Conservation (phyloP, 2,329 filamentous ascomycete species). For the Diaporthe sp. region DNA sequence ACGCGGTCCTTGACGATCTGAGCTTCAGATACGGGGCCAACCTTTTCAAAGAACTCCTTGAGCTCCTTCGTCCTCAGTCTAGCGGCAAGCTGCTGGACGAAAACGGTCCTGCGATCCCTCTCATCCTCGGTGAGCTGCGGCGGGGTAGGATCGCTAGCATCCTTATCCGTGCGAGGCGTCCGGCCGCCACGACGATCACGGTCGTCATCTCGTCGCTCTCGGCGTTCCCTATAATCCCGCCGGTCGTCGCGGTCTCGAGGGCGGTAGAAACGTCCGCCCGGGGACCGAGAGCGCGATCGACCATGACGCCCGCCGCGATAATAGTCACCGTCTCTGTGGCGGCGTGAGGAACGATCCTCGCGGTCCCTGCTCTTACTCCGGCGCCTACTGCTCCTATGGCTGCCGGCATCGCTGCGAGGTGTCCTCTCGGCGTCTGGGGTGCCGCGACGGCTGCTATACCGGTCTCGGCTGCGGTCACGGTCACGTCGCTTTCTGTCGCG, state of each 20-base stretch:
- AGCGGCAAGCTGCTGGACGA: slow-evolving; percentile 97
- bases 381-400: slow-evolving; percentile 86
- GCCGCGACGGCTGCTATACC: slow-evolving; percentile 64
- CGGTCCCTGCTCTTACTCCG: slow-evolving; percentile 84
- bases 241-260: slow-evolving; percentile 63
- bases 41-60: slow-evolving; percentile 94
- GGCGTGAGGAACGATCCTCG: slow-evolving; percentile 80
- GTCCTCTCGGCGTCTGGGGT: slow-evolving; percentile 75
- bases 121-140: slow-evolving; percentile 88
- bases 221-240: slow-evolving; percentile 61
- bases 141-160: slow-evolving; percentile 71
- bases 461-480: slow-evolving; percentile 63
- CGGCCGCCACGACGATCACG: slow-evolving; percentile 64
- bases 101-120: slow-evolving; percentile 95
- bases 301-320: slow-evolving; percentile 75
- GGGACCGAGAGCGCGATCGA: slow-evolving; percentile 80
- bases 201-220: slow-evolving; percentile 54
- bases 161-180: slow-evolving; percentile 63
- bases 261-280: slow-evolving; percentile 69
- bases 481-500: slow-evolving; percentile 68
- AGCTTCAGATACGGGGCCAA: slow-evolving; percentile 94
- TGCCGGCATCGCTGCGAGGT: slow-evolving; percentile 82
- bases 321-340: slow-evolving; percentile 80
- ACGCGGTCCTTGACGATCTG: slow-evolving; percentile 99
- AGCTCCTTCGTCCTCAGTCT: slow-evolving; percentile 93